Conservation (phyloP, 1,139 yeast genomes). For the Suhomyces kunorum region DNA sequence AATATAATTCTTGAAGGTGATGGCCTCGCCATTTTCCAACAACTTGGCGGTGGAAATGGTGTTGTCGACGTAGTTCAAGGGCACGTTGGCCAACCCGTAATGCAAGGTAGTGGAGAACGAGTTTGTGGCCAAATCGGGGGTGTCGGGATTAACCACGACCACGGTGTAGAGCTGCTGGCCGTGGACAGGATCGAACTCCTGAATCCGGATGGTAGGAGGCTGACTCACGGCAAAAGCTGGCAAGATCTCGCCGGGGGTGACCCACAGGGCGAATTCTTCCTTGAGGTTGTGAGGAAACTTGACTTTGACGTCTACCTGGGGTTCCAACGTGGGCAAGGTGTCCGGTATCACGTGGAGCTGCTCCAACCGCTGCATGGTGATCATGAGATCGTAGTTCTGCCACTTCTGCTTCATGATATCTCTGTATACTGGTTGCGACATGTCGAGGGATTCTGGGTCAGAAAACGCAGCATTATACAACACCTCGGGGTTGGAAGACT, state of each 20-base stretch:
- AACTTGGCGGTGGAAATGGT: slow-evolving; percentile 54
- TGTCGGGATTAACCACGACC: slow-evolving; percentile 86
- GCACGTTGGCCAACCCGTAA: slow-evolving; percentile 76
- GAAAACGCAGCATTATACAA: slow-evolving; percentile 58
- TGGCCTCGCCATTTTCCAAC: slow-evolving; percentile 38
- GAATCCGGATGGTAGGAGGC: slow-evolving; percentile 75
- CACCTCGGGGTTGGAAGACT: slow-evolving; percentile 79
- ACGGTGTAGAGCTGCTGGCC: slow-evolving; percentile 64
- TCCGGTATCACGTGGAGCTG: slow-evolving; percentile 87
- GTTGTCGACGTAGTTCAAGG: slow-evolving; percentile 59
- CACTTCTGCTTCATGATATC: slow-evolving; percentile 67
- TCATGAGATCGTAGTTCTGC: slow-evolving; percentile 66
- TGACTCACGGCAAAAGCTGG: slow-evolving; percentile 71
- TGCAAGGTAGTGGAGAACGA: slow-evolving; percentile 71
- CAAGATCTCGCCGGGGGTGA: slow-evolving; percentile 75
- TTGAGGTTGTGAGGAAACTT: slow-evolving; percentile 71
- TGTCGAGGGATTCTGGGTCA: slow-evolving; percentile 54
- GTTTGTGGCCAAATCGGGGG: slow-evolving; percentile 73
- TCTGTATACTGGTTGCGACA: slow-evolving; percentile 77
- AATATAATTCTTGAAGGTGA: slow-evolving; percentile 58
- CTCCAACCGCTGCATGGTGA: slow-evolving; percentile 87
- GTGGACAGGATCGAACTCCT: slow-evolving; percentile 60
- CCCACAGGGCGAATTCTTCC: slow-evolving; percentile 54
- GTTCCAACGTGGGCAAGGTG: slow-evolving; percentile 87
- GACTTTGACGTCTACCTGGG: slow-evolving; percentile 72